Percentiles rank a stretch among this genome's conserved stretches.
Evolutionary conservation across 768 basidiomycete species (phyloP).

Genomic region (Lactifluus volemus): DNA sequence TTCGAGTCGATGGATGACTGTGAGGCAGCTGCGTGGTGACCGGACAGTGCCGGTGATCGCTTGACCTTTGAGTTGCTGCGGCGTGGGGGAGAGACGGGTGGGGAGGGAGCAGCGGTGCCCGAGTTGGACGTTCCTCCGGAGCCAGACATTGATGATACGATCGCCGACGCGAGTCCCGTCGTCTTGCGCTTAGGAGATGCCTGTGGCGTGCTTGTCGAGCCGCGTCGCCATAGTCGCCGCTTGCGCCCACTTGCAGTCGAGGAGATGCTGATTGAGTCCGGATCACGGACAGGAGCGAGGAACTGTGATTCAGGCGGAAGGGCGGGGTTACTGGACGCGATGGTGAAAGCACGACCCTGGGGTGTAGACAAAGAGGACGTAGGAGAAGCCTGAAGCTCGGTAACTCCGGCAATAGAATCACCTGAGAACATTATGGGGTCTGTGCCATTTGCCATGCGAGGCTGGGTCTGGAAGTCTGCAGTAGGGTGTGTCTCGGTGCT

Average conservation of each 20-base stretch:
- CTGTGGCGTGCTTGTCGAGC: too few relatives aligned
- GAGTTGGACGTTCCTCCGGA: too few relatives aligned
- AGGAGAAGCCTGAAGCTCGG: conserved; percentile 1
- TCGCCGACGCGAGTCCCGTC: too few relatives aligned
- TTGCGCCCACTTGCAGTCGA: too few relatives aligned
- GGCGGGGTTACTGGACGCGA: not conserved
- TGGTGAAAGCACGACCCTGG: not conserved
- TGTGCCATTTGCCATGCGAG: not conserved
- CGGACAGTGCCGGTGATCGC: conserved; percentile 13
- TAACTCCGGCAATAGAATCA: conserved; percentile 35
- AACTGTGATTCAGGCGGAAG: too few relatives aligned
- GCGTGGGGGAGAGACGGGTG: not conserved
- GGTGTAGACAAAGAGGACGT: not conserved
- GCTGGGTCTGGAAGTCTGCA: conserved; percentile 3
- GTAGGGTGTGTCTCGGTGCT: not conserved
- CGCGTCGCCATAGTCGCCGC: too few relatives aligned
- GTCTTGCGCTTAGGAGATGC: too few relatives aligned
- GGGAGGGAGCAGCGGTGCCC: too few relatives aligned
- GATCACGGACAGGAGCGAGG: too few relatives aligned
- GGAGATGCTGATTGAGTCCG: too few relatives aligned
- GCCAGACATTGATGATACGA: too few relatives aligned
- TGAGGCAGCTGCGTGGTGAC: conserved; percentile 5
- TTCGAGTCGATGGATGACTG: conserved; percentile 19
- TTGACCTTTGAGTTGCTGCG: not conserved
- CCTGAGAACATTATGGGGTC: conserved; percentile 28